Conservation (phyloP, 1,284 basidiomycete genomes). For the Cutaneotrichosporon cyanovorans region DNA sequence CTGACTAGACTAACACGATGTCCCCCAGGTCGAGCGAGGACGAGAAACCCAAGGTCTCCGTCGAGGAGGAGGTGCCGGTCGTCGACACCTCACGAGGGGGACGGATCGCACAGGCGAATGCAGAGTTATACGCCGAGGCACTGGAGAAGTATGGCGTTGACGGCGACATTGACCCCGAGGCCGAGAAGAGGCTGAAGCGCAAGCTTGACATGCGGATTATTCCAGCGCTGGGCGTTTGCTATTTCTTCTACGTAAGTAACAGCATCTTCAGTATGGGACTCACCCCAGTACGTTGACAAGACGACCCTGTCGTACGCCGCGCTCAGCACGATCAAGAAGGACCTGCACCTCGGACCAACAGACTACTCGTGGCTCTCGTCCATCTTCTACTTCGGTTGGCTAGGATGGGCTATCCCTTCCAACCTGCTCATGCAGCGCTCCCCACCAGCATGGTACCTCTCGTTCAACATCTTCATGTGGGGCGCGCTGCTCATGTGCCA, state of each 20-base stretch:
- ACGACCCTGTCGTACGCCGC: constrained; percentile 42
- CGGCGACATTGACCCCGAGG: constrained; percentile 30
- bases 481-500: constrained; percentile 45
- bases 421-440: constrained; percentile 50
- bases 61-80: background rate
- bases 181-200: constrained; percentile 35
- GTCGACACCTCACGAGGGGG: background rate
- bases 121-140: constrained; percentile 38
- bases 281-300: constrained; percentile 32
- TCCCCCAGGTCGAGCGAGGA: background rate
- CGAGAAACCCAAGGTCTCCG: background rate
- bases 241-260: constrained; percentile 32
- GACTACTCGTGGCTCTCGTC: constrained; percentile 43
- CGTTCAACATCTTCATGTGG: constrained; percentile 50
- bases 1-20: no score
- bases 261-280: background rate
- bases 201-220: constrained; percentile 36
- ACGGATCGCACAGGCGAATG: constrained; percentile 12
- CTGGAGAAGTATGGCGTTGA: constrained; percentile 35
- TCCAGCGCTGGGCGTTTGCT: constrained; percentile 36
- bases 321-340: constrained; percentile 28
- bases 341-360: constrained; percentile 33
- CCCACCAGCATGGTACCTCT: constrained; percentile 49
- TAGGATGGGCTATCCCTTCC: constrained; percentile 50
- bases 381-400: constrained; percentile 51